Evolutionary conservation across 805 yeast genomes (phyloP).

Genomic region (Brettanomyces naardenensis): DNA sequence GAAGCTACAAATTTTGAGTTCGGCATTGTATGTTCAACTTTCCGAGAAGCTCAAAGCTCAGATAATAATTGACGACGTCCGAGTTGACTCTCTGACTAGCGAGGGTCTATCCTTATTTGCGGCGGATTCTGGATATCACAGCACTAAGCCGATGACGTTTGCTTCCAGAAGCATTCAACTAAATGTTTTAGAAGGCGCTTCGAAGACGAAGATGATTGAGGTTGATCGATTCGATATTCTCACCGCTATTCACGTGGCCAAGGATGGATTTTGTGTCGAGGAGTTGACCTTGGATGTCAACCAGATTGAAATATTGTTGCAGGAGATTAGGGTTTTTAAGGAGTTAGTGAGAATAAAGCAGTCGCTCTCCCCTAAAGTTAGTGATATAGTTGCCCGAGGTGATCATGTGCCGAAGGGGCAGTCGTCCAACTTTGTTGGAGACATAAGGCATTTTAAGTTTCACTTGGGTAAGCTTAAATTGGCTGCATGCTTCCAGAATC

Average conservation of each 20-base stretch:
- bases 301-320: constrained; percentile 10
- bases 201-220: constrained; percentile 8
- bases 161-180: constrained; percentile 17
- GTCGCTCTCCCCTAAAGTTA: neutral
- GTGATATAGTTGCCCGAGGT: neutral
- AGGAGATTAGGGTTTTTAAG: constrained; percentile 10
- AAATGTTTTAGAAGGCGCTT: constrained; percentile 8
- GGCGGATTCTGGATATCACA: constrained; percentile 3
- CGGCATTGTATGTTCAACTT: constrained; percentile 10
- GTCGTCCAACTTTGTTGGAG: neutral
- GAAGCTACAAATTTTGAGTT: constrained; percentile 18
- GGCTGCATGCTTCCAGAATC: constrained; percentile 22
- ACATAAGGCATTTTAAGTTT: neutral
- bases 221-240: constrained; percentile 13
- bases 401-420: neutral
- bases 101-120: constrained; percentile 19
- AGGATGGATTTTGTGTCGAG: constrained; percentile 5
- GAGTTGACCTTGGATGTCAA: constrained; percentile 5
- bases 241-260: constrained; percentile 7
- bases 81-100: constrained; percentile 20
- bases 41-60: constrained; percentile 8
- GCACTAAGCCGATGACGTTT: constrained; percentile 13
- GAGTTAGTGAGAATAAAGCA: constrained; percentile 7
- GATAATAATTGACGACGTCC: constrained; percentile 17
- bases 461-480: constrained; percentile 10